Percentiles rank a stretch among this genome's conserved stretches.
phyloP scores from a whole-genome alignment of 2,329 filamentous ascomycete genomes.

The Trichoderma semiorbis region DNA sequence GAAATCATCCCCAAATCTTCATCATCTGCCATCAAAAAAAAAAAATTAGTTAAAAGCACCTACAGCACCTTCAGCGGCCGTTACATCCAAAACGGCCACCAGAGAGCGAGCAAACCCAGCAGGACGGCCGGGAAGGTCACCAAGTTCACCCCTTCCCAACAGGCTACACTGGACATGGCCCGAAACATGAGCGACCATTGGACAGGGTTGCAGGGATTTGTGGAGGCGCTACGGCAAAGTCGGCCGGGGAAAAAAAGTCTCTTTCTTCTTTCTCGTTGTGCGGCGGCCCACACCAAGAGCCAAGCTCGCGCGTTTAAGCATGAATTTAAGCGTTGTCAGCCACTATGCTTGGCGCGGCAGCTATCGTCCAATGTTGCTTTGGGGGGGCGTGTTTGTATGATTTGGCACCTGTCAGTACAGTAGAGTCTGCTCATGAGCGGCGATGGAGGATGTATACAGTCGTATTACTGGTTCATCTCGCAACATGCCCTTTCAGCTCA shows the following conservation, averaged over 20 bases:
- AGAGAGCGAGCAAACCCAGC: too few species aligned
- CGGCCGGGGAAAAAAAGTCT: constrained; percentile 15
- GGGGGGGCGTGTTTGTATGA: background rate
- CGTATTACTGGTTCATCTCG: background rate
- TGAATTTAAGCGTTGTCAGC: constrained; percentile 50
- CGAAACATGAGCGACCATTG: background rate
- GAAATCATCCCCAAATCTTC: background rate
- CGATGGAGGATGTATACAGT: too few species aligned
- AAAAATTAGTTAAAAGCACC: too few species aligned
- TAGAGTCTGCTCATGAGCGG: too few species aligned
- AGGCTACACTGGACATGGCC: background rate
- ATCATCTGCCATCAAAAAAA: background rate
- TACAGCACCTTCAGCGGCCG: too few species aligned
- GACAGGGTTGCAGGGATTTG: background rate
- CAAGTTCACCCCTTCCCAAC: background rate
- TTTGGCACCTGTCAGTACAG: background rate
- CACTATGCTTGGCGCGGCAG: constrained; percentile 40
- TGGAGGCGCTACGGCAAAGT: constrained; percentile 16
- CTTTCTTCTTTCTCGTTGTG: constrained; percentile 5
- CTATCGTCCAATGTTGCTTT: constrained; percentile 18
- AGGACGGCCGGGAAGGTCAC: too few species aligned
- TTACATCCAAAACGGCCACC: background rate
- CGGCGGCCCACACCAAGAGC: constrained; percentile 17
- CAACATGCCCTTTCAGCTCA: background rate
- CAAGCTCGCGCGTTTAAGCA: constrained; percentile 41